phyloP scores from a whole-genome alignment of 2,329 filamentous ascomycete species.

The Fusarium sambucinum region DNA sequence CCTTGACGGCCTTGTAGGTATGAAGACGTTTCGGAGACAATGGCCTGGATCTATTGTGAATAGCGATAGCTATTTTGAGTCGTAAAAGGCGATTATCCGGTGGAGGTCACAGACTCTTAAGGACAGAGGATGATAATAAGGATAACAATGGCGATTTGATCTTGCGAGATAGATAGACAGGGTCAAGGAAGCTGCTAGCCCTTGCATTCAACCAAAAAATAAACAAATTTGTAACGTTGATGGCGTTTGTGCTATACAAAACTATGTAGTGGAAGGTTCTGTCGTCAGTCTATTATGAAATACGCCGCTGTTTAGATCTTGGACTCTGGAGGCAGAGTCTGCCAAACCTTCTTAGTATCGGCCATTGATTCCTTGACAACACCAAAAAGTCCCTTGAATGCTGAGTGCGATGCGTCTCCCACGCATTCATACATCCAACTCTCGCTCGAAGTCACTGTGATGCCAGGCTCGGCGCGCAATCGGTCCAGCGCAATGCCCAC shows the following conservation, averaged over 20 bases:
- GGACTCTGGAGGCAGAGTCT: slow-evolving; percentile 69
- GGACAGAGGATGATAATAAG: slow-evolving; percentile 22
- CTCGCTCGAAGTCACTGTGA: slow-evolving; percentile 86
- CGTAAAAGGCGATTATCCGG: slow-evolving; percentile 38
- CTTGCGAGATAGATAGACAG: slow-evolving; percentile 21
- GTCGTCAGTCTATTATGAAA: slow-evolving; percentile 12
- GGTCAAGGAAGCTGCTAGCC: slow-evolving; percentile 1
- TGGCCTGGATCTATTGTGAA: neutral
- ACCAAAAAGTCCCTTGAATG: slow-evolving; percentile 79
- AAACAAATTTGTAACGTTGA: slow-evolving; percentile 10
- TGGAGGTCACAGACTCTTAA: neutral
- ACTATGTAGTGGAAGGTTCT: slow-evolving; percentile 3
- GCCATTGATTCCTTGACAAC: slow-evolving; percentile 82
- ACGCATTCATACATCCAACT: slow-evolving; percentile 90
- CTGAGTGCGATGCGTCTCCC: slow-evolving; percentile 79
- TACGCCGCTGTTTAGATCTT: slow-evolving; percentile 59
- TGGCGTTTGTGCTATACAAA: slow-evolving; percentile 5
- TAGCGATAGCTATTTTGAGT: slow-evolving; percentile 11
- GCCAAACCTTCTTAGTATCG: slow-evolving; percentile 77
- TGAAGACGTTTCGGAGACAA: neutral
- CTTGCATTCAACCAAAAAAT: slow-evolving; percentile 15
- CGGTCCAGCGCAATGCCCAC: slow-evolving; percentile 81
- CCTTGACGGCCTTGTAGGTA: slow-evolving; percentile 13
- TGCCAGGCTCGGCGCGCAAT: slow-evolving; percentile 77
- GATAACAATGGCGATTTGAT: slow-evolving; percentile 29